Base-by-base conservation (phyloP, 179 eudicot genomes). In the Beta lomatogona region DNA sequence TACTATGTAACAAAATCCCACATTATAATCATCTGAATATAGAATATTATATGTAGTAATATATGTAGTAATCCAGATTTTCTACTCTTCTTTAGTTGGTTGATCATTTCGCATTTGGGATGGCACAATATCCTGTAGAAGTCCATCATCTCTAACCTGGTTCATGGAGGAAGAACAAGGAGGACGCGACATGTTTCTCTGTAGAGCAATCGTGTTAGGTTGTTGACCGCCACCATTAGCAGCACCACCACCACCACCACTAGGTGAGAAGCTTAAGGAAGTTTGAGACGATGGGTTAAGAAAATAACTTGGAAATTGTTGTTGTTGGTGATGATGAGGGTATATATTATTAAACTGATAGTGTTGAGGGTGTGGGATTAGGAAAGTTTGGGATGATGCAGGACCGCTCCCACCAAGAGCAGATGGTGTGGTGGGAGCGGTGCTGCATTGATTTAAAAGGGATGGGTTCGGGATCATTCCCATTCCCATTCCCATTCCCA, bases 81-180 rank as follows among this genome's bases (percentile, higher is more conserved):
- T 36, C 60, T 74, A 79, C 84, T 87, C 88, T 71, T 90, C 78
- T 78, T 89, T 83, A 8, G 82, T 19, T 14, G 31, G 73, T 12
- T 84, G 83, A 75, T 85, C 89, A 79, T 83, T 79, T 55, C 70
- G 60, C 88, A 91, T 84, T 82, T 86, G 88, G 12, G 89, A 90
- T 31, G 92, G 89, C 52, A 92, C 84, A 73, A 93, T 88, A 79
- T 93, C 98, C 61, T 93, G 89, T 11, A 93, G 89, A 67, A 93
- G 94, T 3, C 98, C 98, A 79, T 89, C 85, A 75, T 90, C 94
- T 71, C 86, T 86, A 31, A 76, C 77, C 46, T 86, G 72, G 72
- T 88, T 76, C 41, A 83, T 54, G 9, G 89, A 73, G 18, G 85
- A 44, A 22, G 89, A 82, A 45, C 82, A 75, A 68, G 67, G 66